Base-by-base conservation (phyloP, 2,329 filamentous ascomycete species). In the Drechmeria coniospora region DNA sequence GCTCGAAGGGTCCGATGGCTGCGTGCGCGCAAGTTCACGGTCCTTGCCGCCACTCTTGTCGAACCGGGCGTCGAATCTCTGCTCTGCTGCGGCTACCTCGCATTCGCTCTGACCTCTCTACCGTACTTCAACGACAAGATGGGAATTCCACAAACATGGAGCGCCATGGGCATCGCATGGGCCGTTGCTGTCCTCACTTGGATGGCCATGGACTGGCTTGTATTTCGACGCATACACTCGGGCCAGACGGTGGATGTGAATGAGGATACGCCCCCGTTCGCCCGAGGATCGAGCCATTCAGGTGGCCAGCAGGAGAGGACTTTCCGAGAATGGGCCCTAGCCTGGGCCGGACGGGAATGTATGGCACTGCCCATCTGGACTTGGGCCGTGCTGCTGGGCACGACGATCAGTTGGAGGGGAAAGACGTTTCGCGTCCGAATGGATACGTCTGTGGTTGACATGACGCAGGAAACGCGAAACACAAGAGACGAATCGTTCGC, bases 51-150 rank as follows among this genome's bases (percentile, higher is more conserved):
- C 0, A 95, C 92, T 0, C 59, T 94, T 1, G 81, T 94, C 3
- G 90, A 98, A 47, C 90, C 87, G 0, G 86, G 84, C 2, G 84
- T 92, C 1, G 90, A 98, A 51, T 79, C 78, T 16, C 67, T 98
- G 19, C 47, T 95, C 1, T 94, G 84, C 53, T 83, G 78, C 14
- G 55, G 75, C 1, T 84, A 92, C 44, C 73, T 84, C 23, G 69
- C 83, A 2, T 92, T 79, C 50, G 82, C 76, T 0, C 44, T 82
- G 3, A 92, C 81, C 0, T 82, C 76, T 0, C 46, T 92, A 1
- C 71, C 79, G 0, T 73, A 64, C 47, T 69, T 81, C 35, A 52
- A 65, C 29, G 41, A 58, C 0, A 49, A 44, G 5, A 40, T 75
- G 12, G 56, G 59, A 17, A 54, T 79, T 7, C 59, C 73, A 17